Evolutionary conservation across 1,139 yeast genomes (phyloP).

Genomic region (Sugiyamaella castrensis): DNA sequence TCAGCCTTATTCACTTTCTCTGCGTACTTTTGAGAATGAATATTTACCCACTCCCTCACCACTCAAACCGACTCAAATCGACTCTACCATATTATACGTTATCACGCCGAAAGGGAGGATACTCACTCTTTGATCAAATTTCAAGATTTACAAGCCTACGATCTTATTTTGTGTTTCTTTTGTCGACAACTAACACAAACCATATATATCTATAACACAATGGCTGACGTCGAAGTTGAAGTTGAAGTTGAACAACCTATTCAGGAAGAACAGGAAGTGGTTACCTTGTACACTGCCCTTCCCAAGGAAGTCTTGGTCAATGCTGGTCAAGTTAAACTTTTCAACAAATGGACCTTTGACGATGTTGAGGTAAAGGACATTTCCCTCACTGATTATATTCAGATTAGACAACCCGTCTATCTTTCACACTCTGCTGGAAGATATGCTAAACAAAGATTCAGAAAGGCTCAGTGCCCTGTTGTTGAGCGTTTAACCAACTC

Average conservation of each 20-base stretch:
- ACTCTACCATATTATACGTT: too few relatives aligned
- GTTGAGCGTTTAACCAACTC: constrained; percentile 99
- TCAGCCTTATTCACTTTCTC: too few relatives aligned
- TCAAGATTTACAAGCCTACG: too few relatives aligned
- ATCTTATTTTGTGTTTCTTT: too few relatives aligned
- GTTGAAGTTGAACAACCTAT: constrained; percentile 24
- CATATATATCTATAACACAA: constrained; percentile 15
- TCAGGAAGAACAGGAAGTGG: constrained; percentile 26
- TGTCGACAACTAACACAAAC: too few relatives aligned
- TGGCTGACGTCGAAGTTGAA: constrained; percentile 32
- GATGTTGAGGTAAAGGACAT: constrained; percentile 97
- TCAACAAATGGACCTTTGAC: constrained; percentile 99
- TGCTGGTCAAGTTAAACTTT: constrained; percentile 92
- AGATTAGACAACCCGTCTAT: constrained; percentile 95
- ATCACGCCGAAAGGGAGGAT: too few relatives aligned
- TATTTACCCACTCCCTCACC: too few relatives aligned
- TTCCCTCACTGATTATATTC: constrained; percentile 97
- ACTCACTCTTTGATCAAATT: too few relatives aligned
- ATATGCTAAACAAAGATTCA: constrained; percentile 99
- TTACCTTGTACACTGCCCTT: constrained; percentile 60
- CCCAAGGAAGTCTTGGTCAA: constrained; percentile 98
- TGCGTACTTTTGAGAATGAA: too few relatives aligned
- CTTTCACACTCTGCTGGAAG: constrained; percentile 99
- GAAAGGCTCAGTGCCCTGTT: constrained; percentile 99
- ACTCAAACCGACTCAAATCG: too few relatives aligned